Conservation (phyloP, 495 filamentous ascomycete species). For the Penicillium psychrofluorescens region DNA sequence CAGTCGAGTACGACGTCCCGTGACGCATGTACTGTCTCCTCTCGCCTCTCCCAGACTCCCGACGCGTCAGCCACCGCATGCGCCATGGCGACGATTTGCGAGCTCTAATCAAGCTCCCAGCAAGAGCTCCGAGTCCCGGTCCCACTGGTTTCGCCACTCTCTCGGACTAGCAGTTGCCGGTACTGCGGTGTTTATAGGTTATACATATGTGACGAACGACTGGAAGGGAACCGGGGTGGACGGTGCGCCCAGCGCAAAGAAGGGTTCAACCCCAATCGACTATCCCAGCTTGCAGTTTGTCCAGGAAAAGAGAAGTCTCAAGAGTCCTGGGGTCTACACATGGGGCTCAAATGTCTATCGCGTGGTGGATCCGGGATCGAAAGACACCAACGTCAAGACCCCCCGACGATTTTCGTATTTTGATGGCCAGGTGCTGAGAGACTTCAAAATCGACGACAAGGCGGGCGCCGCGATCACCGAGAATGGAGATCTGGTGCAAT, state of each 20-base stretch:
- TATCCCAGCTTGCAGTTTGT: constrained; percentile 68
- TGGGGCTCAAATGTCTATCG: constrained; percentile 88
- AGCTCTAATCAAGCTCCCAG: constrained; percentile 3
- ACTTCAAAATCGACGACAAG: constrained; percentile 75
- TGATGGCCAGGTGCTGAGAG: constrained; percentile 74
- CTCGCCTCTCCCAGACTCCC: constrained; percentile 12
- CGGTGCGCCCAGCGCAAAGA: constrained; percentile 12
- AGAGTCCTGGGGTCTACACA: constrained; percentile 82
- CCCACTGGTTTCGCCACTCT: constrained; percentile 30
- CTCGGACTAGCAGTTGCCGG: constrained; percentile 29
- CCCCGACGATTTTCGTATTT: constrained; percentile 78
- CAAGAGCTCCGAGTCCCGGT: constrained; percentile 1
- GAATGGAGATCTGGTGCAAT: constrained; percentile 84
- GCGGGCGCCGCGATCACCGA: constrained; percentile 87
- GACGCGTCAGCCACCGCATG: constrained; percentile 12
- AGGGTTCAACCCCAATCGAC: constrained; percentile 27
- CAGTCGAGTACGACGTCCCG: constrained; percentile 20
- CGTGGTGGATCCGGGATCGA: constrained; percentile 78
- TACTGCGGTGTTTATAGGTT: constrained; percentile 27
- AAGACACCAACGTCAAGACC: constrained; percentile 67
- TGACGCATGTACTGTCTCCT: constrained; percentile 9
- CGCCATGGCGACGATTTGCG: constrained; percentile 25
- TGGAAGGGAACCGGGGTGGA: constrained; percentile 12
- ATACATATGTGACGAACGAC: constrained; percentile 24
- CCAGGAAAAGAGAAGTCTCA: constrained; percentile 81